Evolutionary conservation across 257 asterid species (phyloP), one percentile per base, ranked within the genome.

Genomic region (Henckelia pumila): DNA sequence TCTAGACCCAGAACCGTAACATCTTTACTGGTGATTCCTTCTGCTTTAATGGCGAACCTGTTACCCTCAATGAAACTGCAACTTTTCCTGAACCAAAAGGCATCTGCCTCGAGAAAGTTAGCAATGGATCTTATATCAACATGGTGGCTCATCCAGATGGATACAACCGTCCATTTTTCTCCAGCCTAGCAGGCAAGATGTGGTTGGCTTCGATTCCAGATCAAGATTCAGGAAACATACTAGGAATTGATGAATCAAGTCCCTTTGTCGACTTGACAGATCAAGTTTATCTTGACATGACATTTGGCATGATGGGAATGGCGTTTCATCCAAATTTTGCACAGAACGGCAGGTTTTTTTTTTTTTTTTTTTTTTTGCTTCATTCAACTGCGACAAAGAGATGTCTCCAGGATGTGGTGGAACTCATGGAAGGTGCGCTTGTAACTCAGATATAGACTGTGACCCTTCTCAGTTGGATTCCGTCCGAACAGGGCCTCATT

Each of bases 141-240:
- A 85, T 93, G 97, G 96, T 78, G 32, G 74, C 95, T 70, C 98
- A 93, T 77, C 98, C 98, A 0, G 96, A 93, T 67, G 96, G 97
- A 24, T 86, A 97, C 0, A 85, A 80, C 60, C 87, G 87, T 0
- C 97, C 91, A 5, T 93, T 90, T 75, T 88, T 89, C 84, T 82
- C 94, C 11, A 83, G 24, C 77, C 89, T 76, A 72, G 84, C 96
- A 1, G 98, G 98, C 2, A 89, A 72, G 69, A 75, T 93, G 25
- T 92, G 92, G 89, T 59, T 92, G 68, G 98, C 97, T 19, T 81
- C 77, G 0, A 72, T 92, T 21, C 98, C 97, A 0, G 95, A 86
- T 3, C 98, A 92, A 35, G 97, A 86, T n/a, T n/a, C n/a, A n/a
- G n/a, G n/a, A n/a, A n/a, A n/a, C n/a, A n/a, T n/a, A n/a, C n/a